phyloP scores from a whole-genome alignment of 257 asterid species.

The Perilla frutescens region DNA sequence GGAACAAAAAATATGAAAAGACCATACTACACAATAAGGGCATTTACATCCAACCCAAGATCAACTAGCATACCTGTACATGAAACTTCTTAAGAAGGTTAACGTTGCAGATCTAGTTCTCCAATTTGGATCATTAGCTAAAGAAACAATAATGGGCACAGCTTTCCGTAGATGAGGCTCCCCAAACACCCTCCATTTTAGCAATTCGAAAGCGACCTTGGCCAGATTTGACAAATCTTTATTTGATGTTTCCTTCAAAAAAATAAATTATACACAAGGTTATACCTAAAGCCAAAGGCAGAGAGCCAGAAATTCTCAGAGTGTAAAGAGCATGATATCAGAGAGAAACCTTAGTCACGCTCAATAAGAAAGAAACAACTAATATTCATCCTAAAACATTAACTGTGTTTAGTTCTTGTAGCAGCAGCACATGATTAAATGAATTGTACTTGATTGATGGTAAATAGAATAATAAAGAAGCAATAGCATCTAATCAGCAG shows the following conservation, averaged over 20 bases:
- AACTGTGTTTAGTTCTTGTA: not conserved
- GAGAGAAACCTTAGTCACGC: constrained; percentile 10
- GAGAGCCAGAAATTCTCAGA: constrained; percentile 19
- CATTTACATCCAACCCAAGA: too few relatives aligned
- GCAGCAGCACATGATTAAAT: not conserved
- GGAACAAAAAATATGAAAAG: constrained; percentile 30
- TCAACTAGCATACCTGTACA: constrained; percentile 76
- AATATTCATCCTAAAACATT: not conserved
- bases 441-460: too few relatives aligned
- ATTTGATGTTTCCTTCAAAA: constrained; percentile 83
- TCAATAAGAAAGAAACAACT: not conserved
- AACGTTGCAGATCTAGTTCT: constrained; percentile 92
- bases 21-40: too few relatives aligned
- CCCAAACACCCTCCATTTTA: constrained; percentile 79
- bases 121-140: constrained; percentile 89
- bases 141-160: constrained; percentile 63
- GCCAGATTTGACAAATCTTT: constrained; percentile 93
- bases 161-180: constrained; percentile 74
- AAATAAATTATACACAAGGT: constrained; percentile 31
- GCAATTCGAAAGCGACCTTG: constrained; percentile 88
- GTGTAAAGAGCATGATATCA: constrained; percentile 14
- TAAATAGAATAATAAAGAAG: too few relatives aligned
- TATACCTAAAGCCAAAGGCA: constrained; percentile 22
- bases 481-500: constrained; percentile 26
- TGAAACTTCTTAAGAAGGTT: constrained; percentile 90